Conservation (phyloP, 2,329 filamentous ascomycete genomes). For the Aspergillus niger region DNA sequence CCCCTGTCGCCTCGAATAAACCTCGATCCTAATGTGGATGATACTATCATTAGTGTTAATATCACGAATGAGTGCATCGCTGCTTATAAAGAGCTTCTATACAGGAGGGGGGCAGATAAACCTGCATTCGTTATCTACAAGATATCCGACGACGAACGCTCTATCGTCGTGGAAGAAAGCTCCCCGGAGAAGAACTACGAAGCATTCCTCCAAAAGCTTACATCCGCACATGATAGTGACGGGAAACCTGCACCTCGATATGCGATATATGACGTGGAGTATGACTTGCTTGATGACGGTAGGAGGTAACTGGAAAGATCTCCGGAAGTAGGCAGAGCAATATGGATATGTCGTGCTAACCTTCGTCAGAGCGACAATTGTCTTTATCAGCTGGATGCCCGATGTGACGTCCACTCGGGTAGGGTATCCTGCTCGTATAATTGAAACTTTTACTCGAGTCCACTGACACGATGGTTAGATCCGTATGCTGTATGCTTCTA, state of each 20-base stretch:
- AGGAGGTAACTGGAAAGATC: not conserved
- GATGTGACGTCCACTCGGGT: conserved; percentile 13
- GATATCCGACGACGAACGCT: conserved; percentile 15
- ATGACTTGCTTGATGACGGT: conserved; percentile 16
- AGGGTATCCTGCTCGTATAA: not conserved
- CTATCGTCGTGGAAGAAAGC: conserved; percentile 11
- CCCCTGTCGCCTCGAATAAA: not conserved
- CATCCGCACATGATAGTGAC: not conserved
- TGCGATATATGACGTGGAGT: conserved; percentile 22
- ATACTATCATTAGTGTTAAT: not conserved
- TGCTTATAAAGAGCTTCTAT: conserved; percentile 11
- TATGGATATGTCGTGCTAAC: not conserved
- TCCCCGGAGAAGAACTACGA: conserved; percentile 16
- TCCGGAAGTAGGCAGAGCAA: not conserved
- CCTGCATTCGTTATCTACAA: conserved; percentile 16
- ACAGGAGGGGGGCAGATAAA: conserved; percentile 5
- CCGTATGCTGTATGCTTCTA: conserved; percentile 18
- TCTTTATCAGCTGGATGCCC: conserved; percentile 20
- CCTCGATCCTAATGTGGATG: not conserved
- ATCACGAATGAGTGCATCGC: conserved; percentile 8
- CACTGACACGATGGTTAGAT: not conserved
- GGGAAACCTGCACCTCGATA: conserved; percentile 14
- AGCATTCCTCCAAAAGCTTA: conserved; percentile 14
- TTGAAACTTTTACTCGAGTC: no score
- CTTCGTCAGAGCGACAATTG: conserved; percentile 1